Evolutionary conservation across 306 rosid genomes (phyloP), one percentile per base, ranked within the genome.

Genomic region (Morella rubra): DNA sequence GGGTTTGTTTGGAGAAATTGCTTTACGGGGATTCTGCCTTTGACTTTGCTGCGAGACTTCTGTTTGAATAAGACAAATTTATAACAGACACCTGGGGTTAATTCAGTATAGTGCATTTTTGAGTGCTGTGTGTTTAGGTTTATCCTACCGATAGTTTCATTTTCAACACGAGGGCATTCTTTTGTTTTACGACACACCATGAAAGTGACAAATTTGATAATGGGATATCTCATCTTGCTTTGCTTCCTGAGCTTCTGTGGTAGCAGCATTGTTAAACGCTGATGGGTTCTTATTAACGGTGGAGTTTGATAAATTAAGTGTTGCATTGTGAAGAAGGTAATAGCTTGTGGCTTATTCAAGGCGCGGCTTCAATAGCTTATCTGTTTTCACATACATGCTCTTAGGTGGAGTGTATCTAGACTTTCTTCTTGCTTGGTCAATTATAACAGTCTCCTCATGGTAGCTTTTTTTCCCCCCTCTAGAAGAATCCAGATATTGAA

Each of bases 401-500:
- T 70, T 59, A 37, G 12, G 22, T 46, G 6, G 10, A 58, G 37
- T 66, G 13, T 47, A 6, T 18, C 4, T 4, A 49, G 47, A 14
- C 9, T 37, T 47, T 60, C 44, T 13, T 47, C 72, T 46, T 49
- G 44, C 62, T 22, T 64, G 27, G 46, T 77, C 47, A 74, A 73
- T 46, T 72, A 44, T 68, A 53, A 47, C 80, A 71, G 44, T 82
- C 67, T 72, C 49, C 3, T 72, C 4, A 0, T 52, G 81, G 44
- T 77, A 54, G 16, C 45, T 59, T 68, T 4, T 10, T 49, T 41
- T 53, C 41, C 8, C n/a, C 16, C 10, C 70, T 73, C 37, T 19
- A 85, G 87, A 85, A 91, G 71, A 90, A 80, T 44, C 77, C 75
- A 22, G 91, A 92, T 40, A 51, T 83, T 81, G 90, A 91, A 73